Conservation (phyloP, 2,329 filamentous ascomycete species). For the Plenodomus lindquistii region DNA sequence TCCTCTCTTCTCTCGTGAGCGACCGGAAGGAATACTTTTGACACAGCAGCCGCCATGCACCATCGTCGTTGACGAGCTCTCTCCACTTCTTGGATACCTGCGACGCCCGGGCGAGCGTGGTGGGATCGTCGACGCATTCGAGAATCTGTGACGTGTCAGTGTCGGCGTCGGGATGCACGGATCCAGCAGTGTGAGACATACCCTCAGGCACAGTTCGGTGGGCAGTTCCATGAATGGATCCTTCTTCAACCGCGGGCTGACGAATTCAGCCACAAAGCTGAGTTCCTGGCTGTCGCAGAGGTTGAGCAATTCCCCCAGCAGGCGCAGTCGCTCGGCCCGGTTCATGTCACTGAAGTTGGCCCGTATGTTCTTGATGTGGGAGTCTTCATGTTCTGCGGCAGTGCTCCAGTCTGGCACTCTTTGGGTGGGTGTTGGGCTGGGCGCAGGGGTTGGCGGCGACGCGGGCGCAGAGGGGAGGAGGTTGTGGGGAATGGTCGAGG, state of each 20-base stretch:
- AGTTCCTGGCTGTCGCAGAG: constrained; percentile 93
- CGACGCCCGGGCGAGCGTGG: constrained; percentile 87
- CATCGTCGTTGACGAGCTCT: constrained; percentile 91
- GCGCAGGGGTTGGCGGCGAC: constrained; percentile 69
- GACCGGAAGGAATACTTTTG: constrained; percentile 88
- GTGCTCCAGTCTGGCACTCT: constrained; percentile 74
- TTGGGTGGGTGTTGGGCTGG: constrained; percentile 66
- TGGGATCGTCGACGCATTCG: constrained; percentile 95
- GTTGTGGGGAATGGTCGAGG: constrained; percentile 59
- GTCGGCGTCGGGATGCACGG: background rate
- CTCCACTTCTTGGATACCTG: constrained; percentile 96
- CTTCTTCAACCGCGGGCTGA: constrained; percentile 91
- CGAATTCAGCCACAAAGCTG: constrained; percentile 95
- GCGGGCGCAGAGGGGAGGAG: constrained; percentile 67
- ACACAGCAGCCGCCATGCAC: constrained; percentile 97
- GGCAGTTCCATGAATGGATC: constrained; percentile 92
- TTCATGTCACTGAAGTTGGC: constrained; percentile 79
- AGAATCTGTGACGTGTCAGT: constrained; percentile 66
- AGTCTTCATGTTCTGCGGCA: constrained; percentile 78
- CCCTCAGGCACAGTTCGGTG: constrained; percentile 87
- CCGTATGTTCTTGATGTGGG: constrained; percentile 77
- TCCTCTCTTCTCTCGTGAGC: constrained; percentile 53
- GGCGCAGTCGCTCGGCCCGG: constrained; percentile 73
- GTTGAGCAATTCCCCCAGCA: constrained; percentile 86
- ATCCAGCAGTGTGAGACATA: constrained; percentile 51